A percentile compares a stretch with the other conserved stretches of the same genome.
Evolutionary conservation across 345 rosid genomes (phyloP).

Genomic region (Chamaenerion angustifolium): DNA sequence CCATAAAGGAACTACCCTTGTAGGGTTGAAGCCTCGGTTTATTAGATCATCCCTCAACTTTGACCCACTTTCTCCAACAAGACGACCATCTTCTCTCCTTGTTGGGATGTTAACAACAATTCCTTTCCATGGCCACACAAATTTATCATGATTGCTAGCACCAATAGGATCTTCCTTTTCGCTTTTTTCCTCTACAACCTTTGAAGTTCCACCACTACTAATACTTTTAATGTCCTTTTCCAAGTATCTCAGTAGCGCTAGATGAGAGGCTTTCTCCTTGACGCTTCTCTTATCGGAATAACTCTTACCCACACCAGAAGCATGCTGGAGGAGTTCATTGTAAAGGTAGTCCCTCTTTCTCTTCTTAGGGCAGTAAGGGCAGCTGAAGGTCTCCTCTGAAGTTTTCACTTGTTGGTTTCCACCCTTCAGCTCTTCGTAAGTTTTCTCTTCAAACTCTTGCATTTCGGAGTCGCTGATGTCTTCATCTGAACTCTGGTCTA

Average conservation of each 20-base stretch:
- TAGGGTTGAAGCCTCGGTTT: constrained; percentile 68
- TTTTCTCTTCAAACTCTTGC: constrained; percentile 28
- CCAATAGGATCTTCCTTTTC: constrained; percentile 14
- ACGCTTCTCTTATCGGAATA: constrained; percentile 50
- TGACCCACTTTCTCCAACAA: constrained; percentile 77
- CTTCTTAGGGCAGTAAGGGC: constrained; percentile 78
- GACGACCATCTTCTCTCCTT: constrained; percentile 41
- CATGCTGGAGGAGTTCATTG: constrained; percentile 81
- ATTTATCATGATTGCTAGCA: constrained; percentile 49
- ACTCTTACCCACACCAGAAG: constrained; percentile 88
- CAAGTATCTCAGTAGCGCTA: constrained; percentile 66
- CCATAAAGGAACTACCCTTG: constrained; percentile 79
- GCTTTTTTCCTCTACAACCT: constrained; percentile 11
- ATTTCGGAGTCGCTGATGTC: constrained; percentile 20
- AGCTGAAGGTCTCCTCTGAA: constrained; percentile 43
- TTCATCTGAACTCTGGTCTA: constrained; percentile 7
- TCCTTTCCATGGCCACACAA: constrained; percentile 84
- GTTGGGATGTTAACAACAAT: constrained; percentile 74
- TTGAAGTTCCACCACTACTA: constrained; percentile 22
- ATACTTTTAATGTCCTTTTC: constrained; percentile 11
- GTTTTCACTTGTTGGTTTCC: constrained; percentile 45
- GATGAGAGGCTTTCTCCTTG: constrained; percentile 70
- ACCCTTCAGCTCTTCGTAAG: constrained; percentile 59
- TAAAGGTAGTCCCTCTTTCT: constrained; percentile 47
- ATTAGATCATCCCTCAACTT: constrained; percentile 65